These are phyloP conservation scores for Pyrus communis DNA, from an alignment of 306 rosid genomes.

Conservation along the genomic window DNA sequence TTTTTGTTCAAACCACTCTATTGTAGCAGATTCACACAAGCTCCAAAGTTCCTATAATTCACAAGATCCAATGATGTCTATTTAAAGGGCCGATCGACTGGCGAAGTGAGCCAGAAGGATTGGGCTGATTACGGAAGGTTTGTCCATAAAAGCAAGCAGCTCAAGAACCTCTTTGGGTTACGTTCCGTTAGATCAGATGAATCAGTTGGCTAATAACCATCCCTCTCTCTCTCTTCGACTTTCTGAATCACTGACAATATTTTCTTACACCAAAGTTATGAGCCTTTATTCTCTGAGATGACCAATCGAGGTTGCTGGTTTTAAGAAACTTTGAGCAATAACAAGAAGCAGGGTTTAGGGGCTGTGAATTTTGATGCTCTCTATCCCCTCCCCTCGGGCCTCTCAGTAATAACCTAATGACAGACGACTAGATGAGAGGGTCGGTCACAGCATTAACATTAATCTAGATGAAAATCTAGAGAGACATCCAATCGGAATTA, in stretches of 20 bases:
- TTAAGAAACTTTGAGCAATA: neutral
- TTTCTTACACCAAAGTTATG: neutral
- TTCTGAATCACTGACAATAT: constrained; percentile 9
- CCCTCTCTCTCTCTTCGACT: neutral
- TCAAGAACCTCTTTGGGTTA: constrained; percentile 7
- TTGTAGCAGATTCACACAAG: too few relatives aligned
- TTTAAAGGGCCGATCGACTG: too few relatives aligned
- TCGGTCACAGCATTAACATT: neutral
- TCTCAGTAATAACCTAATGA: neutral
- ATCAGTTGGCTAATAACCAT: neutral
- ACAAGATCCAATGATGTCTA: too few relatives aligned
- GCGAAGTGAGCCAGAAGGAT: too few relatives aligned
- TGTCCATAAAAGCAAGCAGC: constrained; percentile 6
- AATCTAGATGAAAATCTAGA: neutral
- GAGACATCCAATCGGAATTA: neutral
- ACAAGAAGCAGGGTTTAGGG: neutral
- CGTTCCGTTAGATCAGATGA: neutral
- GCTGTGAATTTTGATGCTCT: neutral
- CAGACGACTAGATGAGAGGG: neutral
- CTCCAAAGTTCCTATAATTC: too few relatives aligned
- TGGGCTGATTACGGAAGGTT: neutral
- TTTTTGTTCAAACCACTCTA: too few relatives aligned
- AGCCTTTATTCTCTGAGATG: constrained; percentile 22
- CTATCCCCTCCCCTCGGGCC: neutral
- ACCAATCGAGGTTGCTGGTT: constrained; percentile 13